A percentile compares a stretch with the other conserved stretches of the same genome.
Conservation (phyloP, 139 green algal genomes). For the Tetradesmus obliquus region DNA sequence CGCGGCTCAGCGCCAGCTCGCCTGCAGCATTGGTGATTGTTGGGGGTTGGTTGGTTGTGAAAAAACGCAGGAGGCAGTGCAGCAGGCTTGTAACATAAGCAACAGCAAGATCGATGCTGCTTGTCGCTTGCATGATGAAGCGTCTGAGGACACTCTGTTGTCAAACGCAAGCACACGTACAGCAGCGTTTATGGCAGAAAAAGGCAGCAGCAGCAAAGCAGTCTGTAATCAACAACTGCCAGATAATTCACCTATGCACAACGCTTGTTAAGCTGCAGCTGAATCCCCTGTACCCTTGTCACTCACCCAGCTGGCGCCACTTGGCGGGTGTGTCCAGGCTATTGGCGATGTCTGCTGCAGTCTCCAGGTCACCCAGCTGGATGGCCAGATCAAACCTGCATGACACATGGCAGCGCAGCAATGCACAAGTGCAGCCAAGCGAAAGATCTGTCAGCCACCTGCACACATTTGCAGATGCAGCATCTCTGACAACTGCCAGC, state of each 20-base stretch:
- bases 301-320: slow-evolving; percentile 92
- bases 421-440: neutral
- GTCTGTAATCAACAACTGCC: neutral
- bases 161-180: neutral
- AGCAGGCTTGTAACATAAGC: neutral
- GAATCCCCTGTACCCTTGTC: too few relatives aligned
- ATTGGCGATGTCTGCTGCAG: slow-evolving; percentile 85
- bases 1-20: slow-evolving; percentile 54
- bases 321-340: slow-evolving; percentile 81
- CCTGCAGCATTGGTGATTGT: neutral
- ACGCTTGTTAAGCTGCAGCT: too few relatives aligned
- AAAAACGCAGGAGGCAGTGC: neutral
- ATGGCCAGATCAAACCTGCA: slow-evolving; percentile 74
- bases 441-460: too few relatives aligned
- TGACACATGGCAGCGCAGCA: neutral
- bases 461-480: too few relatives aligned
- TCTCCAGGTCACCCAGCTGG: slow-evolving; percentile 87
- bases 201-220: neutral
- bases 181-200: neutral
- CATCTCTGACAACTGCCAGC: too few relatives aligned
- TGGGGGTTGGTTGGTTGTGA: neutral
- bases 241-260: too few relatives aligned
- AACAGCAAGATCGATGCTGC: neutral
- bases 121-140: too few relatives aligned
- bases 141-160: too few relatives aligned